Base-by-base conservation (phyloP, 768 basidiomycete genomes). In the Russula lepida region DNA sequence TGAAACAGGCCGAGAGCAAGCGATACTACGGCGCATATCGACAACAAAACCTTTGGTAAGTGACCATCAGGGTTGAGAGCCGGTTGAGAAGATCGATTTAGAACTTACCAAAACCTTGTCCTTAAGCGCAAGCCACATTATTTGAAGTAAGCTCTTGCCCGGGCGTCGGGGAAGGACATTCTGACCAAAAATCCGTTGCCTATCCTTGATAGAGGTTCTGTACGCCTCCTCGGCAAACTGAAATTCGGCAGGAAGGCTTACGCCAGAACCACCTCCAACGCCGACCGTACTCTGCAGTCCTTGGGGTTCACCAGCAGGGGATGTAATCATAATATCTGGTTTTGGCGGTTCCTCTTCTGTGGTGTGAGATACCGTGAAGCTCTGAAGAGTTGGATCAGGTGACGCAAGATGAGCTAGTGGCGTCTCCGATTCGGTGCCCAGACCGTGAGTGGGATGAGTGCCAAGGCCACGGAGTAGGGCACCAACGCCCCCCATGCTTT, bases 1-100 rank as follows among this genome's bases (percentile, higher is more conserved):
- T 95, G 89, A 74, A 97, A 97, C 30, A 99, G 75, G 21, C 97
- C 97, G 15, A 98, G 83, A 13, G 93, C 94, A 48, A 99, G 78
- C 17, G 97, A 97, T 43, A 99, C 81, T 41, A 91, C 83, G 3
- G 97, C 97, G 50, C 95, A 92, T 69, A 98, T 83, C 19, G 90
- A 92, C 41, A 98, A 81, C 53, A 99, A 71, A 62, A 98, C 82
- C 91, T 95, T 49, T 77, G 74, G 21, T 77, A 77, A 44, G 79
- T 70, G 68, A 39, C 11, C 46, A 58, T 77, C 72, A 54, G 76
- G 53, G 27, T 27, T 37, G 9, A 32, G 23, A 23, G 47, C 51
- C 67, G 58, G 13, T n/a, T 15, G 30, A 48, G 19, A 39, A 19
- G 39, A 44, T 25, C 23, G 21, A 6, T 33, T 50, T 19, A n/a